These are phyloP conservation scores for Firmiana major DNA, from an alignment of 345 rosid species.

Conservation along the genomic window DNA sequence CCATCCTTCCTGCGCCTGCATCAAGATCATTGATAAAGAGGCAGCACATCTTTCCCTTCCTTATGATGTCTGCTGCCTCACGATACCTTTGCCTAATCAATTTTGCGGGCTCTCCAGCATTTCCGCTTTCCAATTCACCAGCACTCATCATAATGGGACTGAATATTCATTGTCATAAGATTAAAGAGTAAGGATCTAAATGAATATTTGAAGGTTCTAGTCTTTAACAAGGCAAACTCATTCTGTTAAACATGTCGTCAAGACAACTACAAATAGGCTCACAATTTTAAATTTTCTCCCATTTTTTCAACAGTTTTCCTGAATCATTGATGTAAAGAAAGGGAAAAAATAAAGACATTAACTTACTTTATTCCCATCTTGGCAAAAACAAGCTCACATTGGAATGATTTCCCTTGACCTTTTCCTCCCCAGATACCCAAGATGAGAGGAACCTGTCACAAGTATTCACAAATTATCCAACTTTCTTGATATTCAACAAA, in stretches of 20 bases:
- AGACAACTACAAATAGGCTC: neutral
- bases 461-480: neutral
- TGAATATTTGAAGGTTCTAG: neutral
- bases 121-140: constrained; percentile 96
- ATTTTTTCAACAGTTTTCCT: neutral
- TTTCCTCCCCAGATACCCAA: constrained; percentile 99
- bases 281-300: neutral
- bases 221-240: neutral
- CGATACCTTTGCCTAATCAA: constrained; percentile 93
- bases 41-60: constrained; percentile 91
- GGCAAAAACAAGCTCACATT: constrained; percentile 93
- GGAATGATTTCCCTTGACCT: constrained; percentile 98
- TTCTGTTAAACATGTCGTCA: neutral
- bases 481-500: neutral
- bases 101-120: constrained; percentile 91
- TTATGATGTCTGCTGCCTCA: constrained; percentile 90
- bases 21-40: constrained; percentile 97
- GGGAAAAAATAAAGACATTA: neutral
- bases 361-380: constrained; percentile 97
- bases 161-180: constrained; percentile 12
- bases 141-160: constrained; percentile 99
- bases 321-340: neutral
- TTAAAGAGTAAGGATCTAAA: neutral
- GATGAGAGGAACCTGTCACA: constrained; percentile 74
- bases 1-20: constrained; percentile 93